Base-by-base conservation (phyloP, 768 basidiomycete species). In the Tulasnella sp. region DNA sequence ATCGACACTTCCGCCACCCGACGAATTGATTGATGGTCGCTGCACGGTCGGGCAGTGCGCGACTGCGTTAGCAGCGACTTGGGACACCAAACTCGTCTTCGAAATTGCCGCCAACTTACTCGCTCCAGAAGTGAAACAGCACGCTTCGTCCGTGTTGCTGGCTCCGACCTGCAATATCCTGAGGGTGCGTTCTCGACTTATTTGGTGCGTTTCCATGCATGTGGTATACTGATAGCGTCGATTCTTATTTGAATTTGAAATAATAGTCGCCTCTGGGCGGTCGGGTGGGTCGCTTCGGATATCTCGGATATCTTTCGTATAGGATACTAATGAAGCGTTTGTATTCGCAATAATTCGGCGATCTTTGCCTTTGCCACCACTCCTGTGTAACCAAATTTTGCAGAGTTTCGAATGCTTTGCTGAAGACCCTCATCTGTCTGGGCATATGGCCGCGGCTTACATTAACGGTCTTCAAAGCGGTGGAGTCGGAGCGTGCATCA, bases 81-180 rank as follows among this genome's bases (percentile, higher is more conserved):
- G 93, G 84, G 91, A 93, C 83, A 85, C 87, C 27, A 88, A 90
- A 8, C 86, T 93, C 68, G 85, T 92, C 56, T 83, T 85, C 42
- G 82, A 89, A 73, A 89, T 89, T 46, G 92, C 92, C 42, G 6
- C 75, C 24, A 84, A 78, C 16, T 90, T 92, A 76, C 86, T 94
- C 73, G 92, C 87, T 0, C 86, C 89, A 79, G 92, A 93, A 84
- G 87, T 91, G 38, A 92, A 92, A 82, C 75, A 85, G 88, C 81
- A 92, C 92, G 83, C 90, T 90, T 5, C 89, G 90, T 0, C 88
- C 48, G 86, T 92, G 46, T 86, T 93, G 19, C 87, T 93, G 39
- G 92, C 91, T 2, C 93, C 92, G 12, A 94, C 93, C 0, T 92
- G 92, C 85, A 94, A 93, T 83, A 93, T 92, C 56, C 92, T 91